Percentiles rank a stretch among this genome's conserved stretches.
Evolutionary conservation across 2,329 filamentous ascomycete genomes (phyloP).

Genomic region (Falciphora oryzae): DNA sequence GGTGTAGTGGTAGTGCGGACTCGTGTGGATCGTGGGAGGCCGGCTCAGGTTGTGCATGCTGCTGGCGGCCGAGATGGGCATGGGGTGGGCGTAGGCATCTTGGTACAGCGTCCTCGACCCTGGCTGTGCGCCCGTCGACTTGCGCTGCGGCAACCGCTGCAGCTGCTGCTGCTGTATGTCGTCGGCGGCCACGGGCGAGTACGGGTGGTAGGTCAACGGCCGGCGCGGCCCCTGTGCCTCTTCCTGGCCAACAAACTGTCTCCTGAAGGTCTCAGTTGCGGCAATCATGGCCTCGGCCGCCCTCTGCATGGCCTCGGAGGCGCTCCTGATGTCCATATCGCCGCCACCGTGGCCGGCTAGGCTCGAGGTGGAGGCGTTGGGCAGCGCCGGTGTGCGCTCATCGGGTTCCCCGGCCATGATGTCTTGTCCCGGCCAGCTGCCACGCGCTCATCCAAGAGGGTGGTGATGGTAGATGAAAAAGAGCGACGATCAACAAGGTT

Average conservation of each 20-base stretch:
- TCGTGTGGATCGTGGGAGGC: conserved; percentile 4
- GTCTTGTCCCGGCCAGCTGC: neutral
- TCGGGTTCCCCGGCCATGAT: conserved; percentile 4
- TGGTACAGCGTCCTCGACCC: neutral
- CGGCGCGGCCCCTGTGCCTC: conserved; percentile 7
- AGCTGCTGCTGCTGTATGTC: conserved; percentile 2
- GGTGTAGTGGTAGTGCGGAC: neutral
- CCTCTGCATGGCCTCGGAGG: conserved; percentile 25
- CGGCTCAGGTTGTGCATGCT: neutral
- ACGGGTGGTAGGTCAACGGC: conserved; percentile 16
- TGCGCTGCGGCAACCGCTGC: neutral
- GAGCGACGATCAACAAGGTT: neutral
- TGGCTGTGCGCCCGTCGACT: neutral
- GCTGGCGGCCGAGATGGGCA: conserved; percentile 5
- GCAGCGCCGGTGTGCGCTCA: conserved; percentile 10
- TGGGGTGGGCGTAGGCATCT: neutral
- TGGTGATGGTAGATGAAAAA: neutral
- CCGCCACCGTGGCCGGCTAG: conserved; percentile 10
- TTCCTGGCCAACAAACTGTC: conserved; percentile 17
- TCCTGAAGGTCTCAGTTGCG: conserved; percentile 23
- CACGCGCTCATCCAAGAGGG: neutral
- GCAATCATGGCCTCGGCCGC: conserved; percentile 25
- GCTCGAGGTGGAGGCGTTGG: neutral
- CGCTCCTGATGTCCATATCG: conserved; percentile 18
- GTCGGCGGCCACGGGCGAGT: conserved; percentile 10